Base-by-base conservation (phyloP, 805 yeast genomes). In the Isabelozyma pseudorhagii region DNA sequence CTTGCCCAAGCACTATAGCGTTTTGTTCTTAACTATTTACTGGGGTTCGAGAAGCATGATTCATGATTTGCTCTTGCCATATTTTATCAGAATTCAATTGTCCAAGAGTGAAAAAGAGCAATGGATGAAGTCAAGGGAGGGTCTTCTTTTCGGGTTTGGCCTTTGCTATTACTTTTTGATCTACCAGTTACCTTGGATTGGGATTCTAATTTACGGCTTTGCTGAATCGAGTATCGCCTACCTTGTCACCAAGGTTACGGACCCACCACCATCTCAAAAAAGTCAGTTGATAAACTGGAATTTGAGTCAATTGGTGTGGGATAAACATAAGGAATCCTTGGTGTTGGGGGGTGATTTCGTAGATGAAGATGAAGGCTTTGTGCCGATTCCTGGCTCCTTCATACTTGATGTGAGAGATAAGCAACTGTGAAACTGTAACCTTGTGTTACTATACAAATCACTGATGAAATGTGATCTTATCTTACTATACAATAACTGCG, bases 71-170 rank as follows among this genome's bases (percentile, higher is more conserved):
- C 67, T 82, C 38, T 57, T 61, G 5, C 85, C 85, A 4, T 82
- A 79, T 59, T 78, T 82, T 59, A 56, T 68, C 8, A 64, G 78
- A 10, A 64, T 81, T 17, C 77, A 79, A 10, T 75, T 80, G 49
- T 62, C 74, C 4, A 59, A 58, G 5, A 54, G 63, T n/a, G 79
- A 79, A 47, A 67, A 69, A 40, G 63, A 69, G 14, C 72, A 68
- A 47, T 82, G 87, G 87, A 63, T 72, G 44, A 67, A 68, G 10
- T 72, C 81, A 11, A 69, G 87, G 39, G 81, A 78, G 48, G 86
- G 85, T 0, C 71, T 79, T 29, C 62, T 83, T 46, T 76, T 78
- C 52, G 86, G 85, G 5, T 81, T 81, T 54, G 81, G 85, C 3
- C 58, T 79, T 8, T 72, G 72, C 44, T 78, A 73, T 60, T 81